phyloP scores from a whole-genome alignment of 805 yeast species.

The Wickerhamiella sorbophila region DNA sequence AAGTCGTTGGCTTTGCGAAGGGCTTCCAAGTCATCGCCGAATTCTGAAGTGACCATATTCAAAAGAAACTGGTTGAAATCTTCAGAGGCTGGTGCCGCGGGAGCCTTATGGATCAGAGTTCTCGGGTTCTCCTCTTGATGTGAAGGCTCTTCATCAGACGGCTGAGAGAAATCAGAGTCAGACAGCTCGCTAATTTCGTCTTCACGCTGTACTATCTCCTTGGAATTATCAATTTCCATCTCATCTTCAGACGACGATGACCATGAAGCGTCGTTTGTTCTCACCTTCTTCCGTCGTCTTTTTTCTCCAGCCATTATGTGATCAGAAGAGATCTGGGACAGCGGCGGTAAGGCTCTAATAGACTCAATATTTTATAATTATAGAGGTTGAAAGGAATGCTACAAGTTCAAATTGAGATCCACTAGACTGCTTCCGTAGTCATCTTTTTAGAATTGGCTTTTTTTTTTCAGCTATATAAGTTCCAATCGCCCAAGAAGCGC shows the following conservation, averaged over 20 bases:
- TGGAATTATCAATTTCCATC: neutral
- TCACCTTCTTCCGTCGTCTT: constrained; percentile 20
- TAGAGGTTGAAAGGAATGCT: no score
- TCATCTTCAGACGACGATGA: constrained; percentile 9
- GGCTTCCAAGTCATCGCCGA: constrained; percentile 31
- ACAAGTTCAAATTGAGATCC: no score
- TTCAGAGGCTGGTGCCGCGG: constrained; percentile 5
- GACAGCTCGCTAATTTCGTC: constrained; percentile 8
- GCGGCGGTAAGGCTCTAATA: no score
- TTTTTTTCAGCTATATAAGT: no score
- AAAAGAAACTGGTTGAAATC: constrained; percentile 30
- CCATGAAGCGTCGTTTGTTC: constrained; percentile 15
- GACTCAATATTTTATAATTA: no score
- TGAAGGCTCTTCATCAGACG: neutral
- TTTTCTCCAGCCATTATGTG: constrained; percentile 9
- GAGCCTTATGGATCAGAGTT: constrained; percentile 13
- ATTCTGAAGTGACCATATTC: constrained; percentile 31
- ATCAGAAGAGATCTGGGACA: constrained; percentile 24
- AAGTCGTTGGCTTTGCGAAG: constrained; percentile 34
- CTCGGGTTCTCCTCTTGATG: constrained; percentile 11
- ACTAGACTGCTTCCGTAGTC: no score
- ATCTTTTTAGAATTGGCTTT: no score
- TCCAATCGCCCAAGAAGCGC: no score
- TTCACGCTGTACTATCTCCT: constrained; percentile 1
- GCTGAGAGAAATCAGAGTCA: neutral